Percentiles rank a stretch among this genome's conserved stretches.
Conservation (phyloP, 345 rosid species). For the Rhizophora apiculata region DNA sequence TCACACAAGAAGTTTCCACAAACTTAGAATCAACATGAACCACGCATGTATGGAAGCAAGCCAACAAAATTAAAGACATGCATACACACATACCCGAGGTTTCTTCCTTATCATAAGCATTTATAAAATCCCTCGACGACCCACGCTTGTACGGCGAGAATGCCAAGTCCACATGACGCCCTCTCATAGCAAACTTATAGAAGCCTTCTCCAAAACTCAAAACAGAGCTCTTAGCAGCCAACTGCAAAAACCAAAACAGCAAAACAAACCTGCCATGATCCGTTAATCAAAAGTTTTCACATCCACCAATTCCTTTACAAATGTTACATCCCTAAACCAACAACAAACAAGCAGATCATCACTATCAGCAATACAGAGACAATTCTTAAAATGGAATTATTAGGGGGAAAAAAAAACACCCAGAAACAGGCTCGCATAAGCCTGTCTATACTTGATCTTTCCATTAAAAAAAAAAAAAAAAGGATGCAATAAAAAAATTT, state of each 20-base stretch:
- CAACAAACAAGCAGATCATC: too few species aligned
- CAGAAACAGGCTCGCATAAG: too few species aligned
- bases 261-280: neutral
- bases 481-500: too few species aligned
- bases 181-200: conserved; percentile 50
- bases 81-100: conserved; percentile 34
- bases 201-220: conserved; percentile 13
- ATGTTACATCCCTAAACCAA: too few species aligned
- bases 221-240: conserved; percentile 14
- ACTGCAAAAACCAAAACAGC: conserved; percentile 16
- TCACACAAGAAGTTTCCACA: too few species aligned
- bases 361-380: too few species aligned
- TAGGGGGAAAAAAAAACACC: too few species aligned
- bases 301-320: too few species aligned
- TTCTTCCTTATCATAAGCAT: conserved; percentile 50
- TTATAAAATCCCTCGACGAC: conserved; percentile 41
- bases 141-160: conserved; percentile 45
- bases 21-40: neutral
- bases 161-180: conserved; percentile 50
- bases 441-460: too few species aligned
- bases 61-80: neutral
- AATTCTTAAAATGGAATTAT: too few species aligned
- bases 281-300: neutral
- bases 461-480: too few species aligned
- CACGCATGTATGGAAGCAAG: neutral